phyloP scores from a whole-genome alignment of 306 rosid genomes.

The Sophora flavescens region DNA sequence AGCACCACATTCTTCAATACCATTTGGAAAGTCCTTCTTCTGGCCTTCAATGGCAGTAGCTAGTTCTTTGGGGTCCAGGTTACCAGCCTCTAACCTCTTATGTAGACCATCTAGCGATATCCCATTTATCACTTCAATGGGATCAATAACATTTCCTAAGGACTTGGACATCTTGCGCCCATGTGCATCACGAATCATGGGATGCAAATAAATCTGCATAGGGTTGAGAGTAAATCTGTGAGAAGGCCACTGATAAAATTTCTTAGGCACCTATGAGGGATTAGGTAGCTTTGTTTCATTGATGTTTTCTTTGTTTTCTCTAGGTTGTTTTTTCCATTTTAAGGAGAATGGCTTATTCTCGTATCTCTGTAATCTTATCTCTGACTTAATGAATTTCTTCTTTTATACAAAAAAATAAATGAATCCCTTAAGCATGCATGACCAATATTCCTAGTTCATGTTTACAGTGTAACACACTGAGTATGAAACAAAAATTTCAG shows the following conservation, averaged over 20 bases:
- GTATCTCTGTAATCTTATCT: not conserved
- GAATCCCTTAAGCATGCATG: constrained; percentile 7
- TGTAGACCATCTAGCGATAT: constrained; percentile 82
- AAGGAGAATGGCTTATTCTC: not conserved
- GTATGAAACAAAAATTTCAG: constrained; percentile 20
- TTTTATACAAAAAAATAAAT: not conserved
- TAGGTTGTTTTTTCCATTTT: not conserved
- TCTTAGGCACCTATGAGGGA: constrained; percentile 14
- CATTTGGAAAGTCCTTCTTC: constrained; percentile 88
- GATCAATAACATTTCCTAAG: constrained; percentile 96
- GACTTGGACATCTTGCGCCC: constrained; percentile 99
- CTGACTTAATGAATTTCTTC: constrained; percentile 1
- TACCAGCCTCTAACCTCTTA: constrained; percentile 84
- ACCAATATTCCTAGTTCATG: not conserved
- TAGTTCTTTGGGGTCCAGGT: constrained; percentile 88
- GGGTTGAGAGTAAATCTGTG: constrained; percentile 26
- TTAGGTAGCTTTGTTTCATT: constrained; percentile 28
- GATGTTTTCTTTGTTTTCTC: constrained; percentile 5
- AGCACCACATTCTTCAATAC: constrained; percentile 93
- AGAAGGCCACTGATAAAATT: constrained; percentile 32
- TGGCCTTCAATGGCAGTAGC: constrained; percentile 84
- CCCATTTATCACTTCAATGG: constrained; percentile 90
- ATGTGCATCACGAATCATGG: constrained; percentile 99
- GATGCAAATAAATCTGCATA: constrained; percentile 90
- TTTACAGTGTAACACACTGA: not conserved